phyloP scores from a whole-genome alignment of 805 yeast genomes.

The Candida morakotiae region DNA sequence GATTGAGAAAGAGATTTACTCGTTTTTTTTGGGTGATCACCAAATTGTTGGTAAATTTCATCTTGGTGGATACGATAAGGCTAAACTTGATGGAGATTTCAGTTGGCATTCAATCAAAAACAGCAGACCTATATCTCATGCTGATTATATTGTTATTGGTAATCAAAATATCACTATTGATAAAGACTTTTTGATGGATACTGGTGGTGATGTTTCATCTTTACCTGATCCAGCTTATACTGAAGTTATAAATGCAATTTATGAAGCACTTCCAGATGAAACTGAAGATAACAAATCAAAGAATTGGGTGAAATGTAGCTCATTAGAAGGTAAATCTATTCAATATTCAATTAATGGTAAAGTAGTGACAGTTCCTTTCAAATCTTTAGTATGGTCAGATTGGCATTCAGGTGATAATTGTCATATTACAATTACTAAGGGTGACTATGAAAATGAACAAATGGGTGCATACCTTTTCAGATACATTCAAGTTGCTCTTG shows the following conservation, averaged over 20 bases:
- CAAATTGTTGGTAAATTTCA: neutral
- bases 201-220: neutral
- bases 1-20: neutral
- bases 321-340: neutral
- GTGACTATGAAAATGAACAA: neutral
- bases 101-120: neutral
- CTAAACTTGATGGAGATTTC: neutral
- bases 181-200: neutral
- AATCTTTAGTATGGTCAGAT: neutral
- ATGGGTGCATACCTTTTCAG: neutral
- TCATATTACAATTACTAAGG: neutral
- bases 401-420: neutral
- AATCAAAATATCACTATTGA: neutral
- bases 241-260: too few relatives aligned
- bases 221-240: neutral
- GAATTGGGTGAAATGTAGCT: neutral
- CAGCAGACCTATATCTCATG: neutral
- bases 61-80: constrained; percentile 1
- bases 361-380: neutral
- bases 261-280: neutral
- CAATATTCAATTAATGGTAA: neutral
- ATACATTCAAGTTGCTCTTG: constrained; percentile 3
- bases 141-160: neutral
- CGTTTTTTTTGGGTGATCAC: neutral
- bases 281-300: neutral